A percentile compares a stretch with the other conserved stretches of the same genome.
phyloP scores from a whole-genome alignment of 306 rosid genomes.

The Cyclanthera cordifolia region DNA sequence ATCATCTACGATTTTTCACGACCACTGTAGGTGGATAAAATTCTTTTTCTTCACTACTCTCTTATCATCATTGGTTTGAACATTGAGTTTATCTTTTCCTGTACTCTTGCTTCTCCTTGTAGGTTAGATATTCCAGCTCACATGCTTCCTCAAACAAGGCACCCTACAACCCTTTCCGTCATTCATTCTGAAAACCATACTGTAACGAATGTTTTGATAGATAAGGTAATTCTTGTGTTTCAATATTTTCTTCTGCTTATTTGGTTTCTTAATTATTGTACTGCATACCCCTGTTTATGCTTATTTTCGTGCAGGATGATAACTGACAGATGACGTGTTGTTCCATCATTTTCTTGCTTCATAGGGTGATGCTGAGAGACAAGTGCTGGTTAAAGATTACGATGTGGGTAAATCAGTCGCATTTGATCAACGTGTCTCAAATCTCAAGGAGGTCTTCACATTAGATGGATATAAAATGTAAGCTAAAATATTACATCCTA shows the following conservation, averaged over 20 bases:
- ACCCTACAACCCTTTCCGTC: slow-evolving; percentile 59
- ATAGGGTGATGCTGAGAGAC: slow-evolving; percentile 79
- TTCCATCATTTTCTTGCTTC: slow-evolving; percentile 16
- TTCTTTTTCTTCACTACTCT: neutral
- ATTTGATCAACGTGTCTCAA: slow-evolving; percentile 52
- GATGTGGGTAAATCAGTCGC: slow-evolving; percentile 65
- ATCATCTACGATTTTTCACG: slow-evolving; percentile 76
- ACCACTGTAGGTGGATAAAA: slow-evolving; percentile 42
- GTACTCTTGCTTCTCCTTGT: slow-evolving; percentile 19
- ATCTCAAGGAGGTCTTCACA: slow-evolving; percentile 71
- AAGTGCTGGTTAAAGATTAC: slow-evolving; percentile 64
- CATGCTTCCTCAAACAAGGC: slow-evolving; percentile 77
- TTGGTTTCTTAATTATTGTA: slow-evolving; percentile 9
- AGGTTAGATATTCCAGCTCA: slow-evolving; percentile 60
- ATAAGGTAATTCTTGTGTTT: slow-evolving; percentile 37
- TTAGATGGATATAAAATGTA: slow-evolving; percentile 59
- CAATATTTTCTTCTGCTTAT: neutral
- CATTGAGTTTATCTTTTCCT: slow-evolving; percentile 8
- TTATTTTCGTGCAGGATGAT: slow-evolving; percentile 1
- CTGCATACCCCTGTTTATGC: neutral
- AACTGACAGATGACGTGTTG: neutral
- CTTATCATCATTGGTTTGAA: neutral
- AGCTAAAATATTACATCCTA: slow-evolving; percentile 15
- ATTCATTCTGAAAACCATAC: slow-evolving; percentile 58
- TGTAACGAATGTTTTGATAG: slow-evolving; percentile 70